Evolutionary conservation across 1,139 yeast genomes (phyloP).

Genomic region (Sugiyamaella japonica): DNA sequence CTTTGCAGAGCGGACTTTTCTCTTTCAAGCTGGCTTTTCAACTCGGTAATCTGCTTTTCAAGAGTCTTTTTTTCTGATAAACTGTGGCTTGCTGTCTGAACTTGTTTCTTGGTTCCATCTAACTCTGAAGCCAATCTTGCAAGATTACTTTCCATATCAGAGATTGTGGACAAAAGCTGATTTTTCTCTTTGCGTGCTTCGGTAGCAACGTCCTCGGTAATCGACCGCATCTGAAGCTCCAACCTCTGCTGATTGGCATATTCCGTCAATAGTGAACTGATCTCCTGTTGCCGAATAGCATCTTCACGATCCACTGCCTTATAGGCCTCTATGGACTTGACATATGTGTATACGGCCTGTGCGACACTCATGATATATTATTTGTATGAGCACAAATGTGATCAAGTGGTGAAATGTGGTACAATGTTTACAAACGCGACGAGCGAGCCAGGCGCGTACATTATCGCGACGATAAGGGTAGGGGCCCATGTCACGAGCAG

Average conservation of each 20-base stretch:
- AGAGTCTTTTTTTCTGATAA: slow-evolving; percentile 4
- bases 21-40: slow-evolving; percentile 18
- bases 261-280: not conserved
- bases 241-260: slow-evolving; percentile 7
- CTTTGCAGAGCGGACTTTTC: slow-evolving; percentile 18
- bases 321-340: slow-evolving; percentile 6
- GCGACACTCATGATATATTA: slow-evolving; percentile 2
- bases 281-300: slow-evolving; percentile 7
- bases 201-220: not conserved
- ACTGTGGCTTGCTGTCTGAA: not conserved
- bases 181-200: slow-evolving; percentile 3
- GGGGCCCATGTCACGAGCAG: no score
- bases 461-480: no score
- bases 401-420: no score
- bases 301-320: slow-evolving; percentile 9
- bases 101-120: slow-evolving; percentile 6
- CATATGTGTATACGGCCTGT: slow-evolving; percentile 11
- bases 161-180: not conserved
- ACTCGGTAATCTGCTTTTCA: slow-evolving; percentile 7
- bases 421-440: not conserved
- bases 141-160: slow-evolving; percentile 4
- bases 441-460: not conserved
- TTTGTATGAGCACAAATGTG: not conserved
- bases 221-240: not conserved
- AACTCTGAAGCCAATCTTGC: slow-evolving; percentile 1